Evolutionary conservation across 140 eudicot genomes (phyloP), one percentile per base, ranked within the genome.

Genomic region (Flaveria floridana): DNA sequence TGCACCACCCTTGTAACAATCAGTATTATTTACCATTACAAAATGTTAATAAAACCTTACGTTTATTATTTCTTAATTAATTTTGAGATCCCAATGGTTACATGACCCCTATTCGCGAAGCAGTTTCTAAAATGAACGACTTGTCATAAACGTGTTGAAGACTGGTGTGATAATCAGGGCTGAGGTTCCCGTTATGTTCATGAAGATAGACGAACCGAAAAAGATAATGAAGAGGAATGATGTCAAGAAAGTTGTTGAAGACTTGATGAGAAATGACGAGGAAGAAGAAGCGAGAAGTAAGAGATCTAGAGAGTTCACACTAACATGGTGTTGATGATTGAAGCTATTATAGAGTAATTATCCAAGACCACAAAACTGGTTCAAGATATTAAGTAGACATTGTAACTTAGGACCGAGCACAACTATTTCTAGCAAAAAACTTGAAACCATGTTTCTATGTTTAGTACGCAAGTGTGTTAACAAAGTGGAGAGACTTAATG

Each of bases 51-150:
- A 25, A 1, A 25, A 25, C 26, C 26, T 25, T n/a, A n/a, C n/a
- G n/a, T 25, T 25, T 25, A 25, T 25, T 25, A 1, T 25, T 25
- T 25, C 26, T 25, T 25, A 25, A 25, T 25, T 25, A 25, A 25
- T 25, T 25, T 25, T 25, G 26, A 1, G 4, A 47, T 84, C 46
- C 89, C 92, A 0, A 84, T 87, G 89, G 65, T 87, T 16, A 87
- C 92, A 46, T 87, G 92, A 89, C n/a, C 92, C 92, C 0, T 83
- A 84, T 87, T 85, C 34, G 79, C 79, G 0, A 89, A 87, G 7
- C 92, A 87, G 6, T 87, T 87, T 74, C 16, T 81, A 21, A 87
- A 84, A 2, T 87, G 85, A n/a, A 72, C 83, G 79, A 42, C 65
- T 87, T 12, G 65, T 87, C 9, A 76, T 80, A 4, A 79, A 87